Base-by-base conservation (phyloP, 352 stramenopile genomes). In the Phytopythium litorale region DNA sequence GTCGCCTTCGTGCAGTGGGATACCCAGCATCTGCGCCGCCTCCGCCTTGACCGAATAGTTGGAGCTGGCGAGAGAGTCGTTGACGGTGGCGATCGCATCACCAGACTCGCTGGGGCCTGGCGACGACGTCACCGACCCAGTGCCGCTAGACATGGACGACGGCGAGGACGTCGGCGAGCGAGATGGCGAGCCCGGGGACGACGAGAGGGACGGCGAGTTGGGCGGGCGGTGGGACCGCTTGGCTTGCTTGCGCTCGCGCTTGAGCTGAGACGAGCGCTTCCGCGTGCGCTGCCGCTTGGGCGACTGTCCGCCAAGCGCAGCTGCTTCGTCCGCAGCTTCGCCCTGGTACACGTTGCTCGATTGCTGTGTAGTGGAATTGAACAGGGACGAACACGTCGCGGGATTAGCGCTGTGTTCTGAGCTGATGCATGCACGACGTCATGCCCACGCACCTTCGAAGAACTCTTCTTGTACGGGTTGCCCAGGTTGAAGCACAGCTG, bases 381-480 rank as follows among this genome's bases (percentile, higher is more conserved):
- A 6, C 3, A 21, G 2, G 53, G 23, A 43, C 18, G 1, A 37
- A 46, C 3, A 35, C 52, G 32, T 18, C 12, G 28, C 16, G 28
- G 11, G 1, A 45, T 62, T 43, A 52, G 32, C 37, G 37, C 18
- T 30, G 16, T n/a, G 9, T 21, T 25, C 19, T 12, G 50, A 43
- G 16, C 42, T 21, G 48, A 54, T 15, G 28, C 18, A 3, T 1
- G 18, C 4, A 11, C 25, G 4, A 21, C 2, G 18, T n/a, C 46
- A 52, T 4, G 5, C 11, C 12, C 46, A 28, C 64, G 12, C 56
- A 85, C 76, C 66, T 96, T 96, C 2, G 83, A 88, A n/a, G 82
- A 70, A 46, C 73, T 93, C 70, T 94, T 94, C 70, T 94, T 96
- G 81, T 96, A 96, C 19, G 87, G 87, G 49, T 93, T 94, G 19